Percentiles rank a stretch among this genome's conserved stretches.
Conservation (phyloP, 179 eudicot species). For the Spinacia oleracea region DNA sequence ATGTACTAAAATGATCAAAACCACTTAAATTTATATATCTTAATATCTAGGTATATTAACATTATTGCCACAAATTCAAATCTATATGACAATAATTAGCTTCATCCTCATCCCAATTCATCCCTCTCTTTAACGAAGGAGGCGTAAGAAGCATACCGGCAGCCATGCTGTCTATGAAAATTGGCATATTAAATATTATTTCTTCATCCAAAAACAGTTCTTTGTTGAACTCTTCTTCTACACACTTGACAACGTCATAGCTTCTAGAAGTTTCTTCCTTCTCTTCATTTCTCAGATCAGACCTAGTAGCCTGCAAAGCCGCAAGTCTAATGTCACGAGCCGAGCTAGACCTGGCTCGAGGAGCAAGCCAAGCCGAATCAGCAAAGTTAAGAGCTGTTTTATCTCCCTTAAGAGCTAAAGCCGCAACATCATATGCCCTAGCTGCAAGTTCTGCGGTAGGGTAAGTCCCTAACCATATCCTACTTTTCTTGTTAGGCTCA, state of each 20-base stretch:
- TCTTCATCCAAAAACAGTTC: slow-evolving; percentile 58
- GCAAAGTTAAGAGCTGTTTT: slow-evolving; percentile 48
- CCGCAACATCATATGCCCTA: slow-evolving; percentile 60
- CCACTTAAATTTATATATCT: too few relatives aligned
- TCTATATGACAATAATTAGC: slow-evolving; percentile 9
- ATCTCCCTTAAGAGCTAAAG: slow-evolving; percentile 48
- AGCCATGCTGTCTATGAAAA: slow-evolving; percentile 68
- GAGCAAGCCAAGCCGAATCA: slow-evolving; percentile 42
- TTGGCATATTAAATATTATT: slow-evolving; percentile 61
- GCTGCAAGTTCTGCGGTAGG: slow-evolving; percentile 57
- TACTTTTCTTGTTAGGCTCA: slow-evolving; percentile 46
- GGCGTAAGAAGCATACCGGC: slow-evolving; percentile 83
- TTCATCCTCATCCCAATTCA: slow-evolving; percentile 39
- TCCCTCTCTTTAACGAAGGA: slow-evolving; percentile 46
- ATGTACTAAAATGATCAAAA: too few relatives aligned
- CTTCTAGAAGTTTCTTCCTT: slow-evolving; percentile 4
- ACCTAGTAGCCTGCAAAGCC: slow-evolving; percentile 45
- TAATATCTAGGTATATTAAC: neutral
- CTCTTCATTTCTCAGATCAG: neutral
- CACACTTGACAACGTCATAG: neutral
- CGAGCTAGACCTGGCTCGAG: slow-evolving; percentile 46
- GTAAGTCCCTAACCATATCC: slow-evolving; percentile 73
- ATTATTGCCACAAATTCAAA: slow-evolving; percentile 33
- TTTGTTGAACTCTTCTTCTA: slow-evolving; percentile 6
- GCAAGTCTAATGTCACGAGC: slow-evolving; percentile 52